Conservation (phyloP, 1,139 yeast genomes). For the Kurtzmaniella quercitrusa region DNA sequence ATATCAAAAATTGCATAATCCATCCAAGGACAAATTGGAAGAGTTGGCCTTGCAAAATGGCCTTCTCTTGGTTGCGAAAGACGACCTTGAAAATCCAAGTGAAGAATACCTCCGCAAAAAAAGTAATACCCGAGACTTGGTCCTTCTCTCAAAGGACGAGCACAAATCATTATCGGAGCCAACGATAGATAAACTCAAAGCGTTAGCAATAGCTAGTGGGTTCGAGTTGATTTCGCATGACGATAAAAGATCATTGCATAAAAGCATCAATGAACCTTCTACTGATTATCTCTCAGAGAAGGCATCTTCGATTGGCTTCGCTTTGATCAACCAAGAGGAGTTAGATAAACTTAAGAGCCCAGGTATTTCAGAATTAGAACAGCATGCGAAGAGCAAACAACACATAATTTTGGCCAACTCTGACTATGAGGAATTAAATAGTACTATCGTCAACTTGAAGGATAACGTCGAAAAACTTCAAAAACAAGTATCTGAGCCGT, state of each 20-base stretch:
- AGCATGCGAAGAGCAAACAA: not conserved
- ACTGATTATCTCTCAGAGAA: conserved; percentile 12
- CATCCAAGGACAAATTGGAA: not conserved
- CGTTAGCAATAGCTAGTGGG: conserved; percentile 11
- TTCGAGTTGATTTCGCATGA: not conserved
- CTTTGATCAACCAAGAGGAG: conserved; percentile 6
- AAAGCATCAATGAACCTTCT: conserved; percentile 14
- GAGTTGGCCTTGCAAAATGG: not conserved
- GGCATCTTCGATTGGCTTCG: conserved; percentile 14
- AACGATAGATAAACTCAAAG: conserved; percentile 17
- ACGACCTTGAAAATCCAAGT: conserved; percentile 2
- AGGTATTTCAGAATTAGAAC: conserved; percentile 8
- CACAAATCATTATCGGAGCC: conserved; percentile 16
- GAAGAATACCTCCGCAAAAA: not conserved
- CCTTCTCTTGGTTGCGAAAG: not conserved
- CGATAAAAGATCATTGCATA: not conserved
- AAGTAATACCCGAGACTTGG: not conserved
- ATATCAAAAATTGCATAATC: conserved; percentile 15
- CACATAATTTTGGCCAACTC: not conserved
- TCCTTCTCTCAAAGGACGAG: conserved; percentile 14
- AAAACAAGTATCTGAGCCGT: conserved; percentile 16
- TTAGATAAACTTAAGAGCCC: conserved; percentile 7
- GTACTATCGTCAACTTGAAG: not conserved
- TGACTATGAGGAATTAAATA: not conserved
- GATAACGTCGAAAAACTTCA: conserved; percentile 3